A percentile compares a stretch with the other conserved stretches of the same genome.
Evolutionary conservation across 345 rosid species (phyloP).

Genomic region (Citropsis articulata): DNA sequence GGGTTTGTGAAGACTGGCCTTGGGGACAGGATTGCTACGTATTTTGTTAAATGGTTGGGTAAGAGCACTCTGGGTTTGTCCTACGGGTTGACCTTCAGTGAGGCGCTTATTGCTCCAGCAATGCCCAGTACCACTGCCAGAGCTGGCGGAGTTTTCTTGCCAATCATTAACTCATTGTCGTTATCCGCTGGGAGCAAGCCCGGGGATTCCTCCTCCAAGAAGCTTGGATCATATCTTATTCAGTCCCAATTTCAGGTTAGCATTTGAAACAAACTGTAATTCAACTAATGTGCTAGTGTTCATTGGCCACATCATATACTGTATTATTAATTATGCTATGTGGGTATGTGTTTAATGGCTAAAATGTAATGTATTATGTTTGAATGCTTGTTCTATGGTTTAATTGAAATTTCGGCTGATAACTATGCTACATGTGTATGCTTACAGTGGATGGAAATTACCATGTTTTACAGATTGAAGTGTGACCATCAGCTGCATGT

Average conservation of each 20-base stretch:
- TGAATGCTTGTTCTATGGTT: background rate
- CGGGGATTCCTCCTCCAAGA: slow-evolving; percentile 64
- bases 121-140: slow-evolving; percentile 98
- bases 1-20: slow-evolving; percentile 94
- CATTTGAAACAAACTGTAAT: background rate
- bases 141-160: slow-evolving; percentile 94
- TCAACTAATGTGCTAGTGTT: background rate
- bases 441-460: background rate
- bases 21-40: slow-evolving; percentile 92
- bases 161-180: slow-evolving; percentile 78
- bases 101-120: slow-evolving; percentile 89
- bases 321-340: background rate
- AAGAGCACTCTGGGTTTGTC: slow-evolving; percentile 89
- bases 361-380: background rate
- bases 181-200: slow-evolving; percentile 84
- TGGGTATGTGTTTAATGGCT: background rate
- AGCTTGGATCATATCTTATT: slow-evolving; percentile 76
- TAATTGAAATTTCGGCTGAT: no score
- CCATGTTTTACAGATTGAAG: background rate
- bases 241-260: slow-evolving; percentile 87
- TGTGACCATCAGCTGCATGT: background rate
- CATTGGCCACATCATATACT: background rate
- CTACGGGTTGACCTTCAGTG: slow-evolving; percentile 82
- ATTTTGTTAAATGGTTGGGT: slow-evolving; percentile 92
- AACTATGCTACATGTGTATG: background rate